Evolutionary conservation across 1,284 basidiomycete genomes (phyloP).

Genomic region (Nidula niveotomentosa): DNA sequence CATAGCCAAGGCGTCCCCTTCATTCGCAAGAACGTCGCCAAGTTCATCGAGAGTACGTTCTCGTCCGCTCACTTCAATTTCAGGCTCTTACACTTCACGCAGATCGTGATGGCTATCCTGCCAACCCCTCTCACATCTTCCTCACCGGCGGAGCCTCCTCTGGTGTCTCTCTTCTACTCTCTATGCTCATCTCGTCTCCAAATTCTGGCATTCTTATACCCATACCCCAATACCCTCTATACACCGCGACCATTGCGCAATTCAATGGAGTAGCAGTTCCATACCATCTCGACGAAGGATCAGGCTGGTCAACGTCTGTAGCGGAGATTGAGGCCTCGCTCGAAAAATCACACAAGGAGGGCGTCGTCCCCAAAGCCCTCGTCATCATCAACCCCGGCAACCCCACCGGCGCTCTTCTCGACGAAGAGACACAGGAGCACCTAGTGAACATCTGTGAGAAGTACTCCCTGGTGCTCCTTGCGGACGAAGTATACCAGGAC

Average conservation of each 20-base stretch:
- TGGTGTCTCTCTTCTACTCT: conserved; percentile 88
- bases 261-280: conserved; percentile 81
- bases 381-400: conserved; percentile 98
- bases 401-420: conserved; percentile 86
- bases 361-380: conserved; percentile 74
- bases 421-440: conserved; percentile 66
- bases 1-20: conserved; percentile 92
- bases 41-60: conserved; percentile 81
- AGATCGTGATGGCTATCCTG: conserved; percentile 89
- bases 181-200: conserved; percentile 71
- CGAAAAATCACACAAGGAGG: conserved; percentile 64
- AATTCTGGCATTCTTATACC: conserved; percentile 88
- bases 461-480: conserved; percentile 84
- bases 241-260: conserved; percentile 92
- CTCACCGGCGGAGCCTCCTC: conserved; percentile 93
- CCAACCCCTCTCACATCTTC: conserved; percentile 88
- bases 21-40: conserved; percentile 87
- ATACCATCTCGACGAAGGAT: conserved; percentile 86
- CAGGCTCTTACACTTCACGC: conserved; percentile 3
- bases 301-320: conserved; percentile 86
- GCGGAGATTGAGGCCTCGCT: conserved; percentile 70
- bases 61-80: neutral
- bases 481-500: conserved; percentile 94
- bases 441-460: conserved; percentile 84
- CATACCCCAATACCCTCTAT: conserved; percentile 97